phyloP scores from a whole-genome alignment of 129 eudicot genomes.

The Erigeron canadensis region DNA sequence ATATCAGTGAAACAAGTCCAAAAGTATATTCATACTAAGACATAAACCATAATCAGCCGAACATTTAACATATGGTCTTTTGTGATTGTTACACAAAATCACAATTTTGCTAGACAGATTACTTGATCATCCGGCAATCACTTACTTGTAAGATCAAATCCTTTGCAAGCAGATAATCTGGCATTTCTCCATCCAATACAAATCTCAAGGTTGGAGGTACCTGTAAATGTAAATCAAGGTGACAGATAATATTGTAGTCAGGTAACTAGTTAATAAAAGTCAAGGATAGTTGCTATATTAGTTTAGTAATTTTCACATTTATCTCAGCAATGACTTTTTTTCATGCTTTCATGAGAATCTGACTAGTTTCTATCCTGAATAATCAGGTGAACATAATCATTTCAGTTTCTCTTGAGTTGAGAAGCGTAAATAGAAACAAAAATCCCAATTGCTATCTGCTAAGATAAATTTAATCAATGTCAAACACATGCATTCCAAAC shows the following conservation, averaged over 20 bases:
- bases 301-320: too few species aligned
- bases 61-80: neutral
- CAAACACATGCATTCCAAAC: conserved; percentile 32
- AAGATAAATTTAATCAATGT: too few species aligned
- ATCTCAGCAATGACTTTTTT: too few species aligned
- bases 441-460: too few species aligned
- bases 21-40: conserved; percentile 4
- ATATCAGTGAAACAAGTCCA: conserved; percentile 10
- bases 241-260: neutral
- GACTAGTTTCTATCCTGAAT: too few species aligned
- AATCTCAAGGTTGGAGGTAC: conserved; percentile 94
- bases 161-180: conserved; percentile 86
- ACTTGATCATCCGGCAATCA: neutral
- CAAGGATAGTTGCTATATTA: too few species aligned
- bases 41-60: neutral
- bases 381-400: too few species aligned
- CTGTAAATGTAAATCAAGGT: conserved; percentile 37
- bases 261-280: too few species aligned
- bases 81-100: neutral
- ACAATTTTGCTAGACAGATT: neutral
- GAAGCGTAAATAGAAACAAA: too few species aligned
- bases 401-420: too few species aligned
- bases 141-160: conserved; percentile 91
- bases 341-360: too few species aligned
- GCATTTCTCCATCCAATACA: conserved; percentile 98